Evolutionary conservation across 306 rosid species (phyloP).

Genomic region (Begonia peltatifolia): DNA sequence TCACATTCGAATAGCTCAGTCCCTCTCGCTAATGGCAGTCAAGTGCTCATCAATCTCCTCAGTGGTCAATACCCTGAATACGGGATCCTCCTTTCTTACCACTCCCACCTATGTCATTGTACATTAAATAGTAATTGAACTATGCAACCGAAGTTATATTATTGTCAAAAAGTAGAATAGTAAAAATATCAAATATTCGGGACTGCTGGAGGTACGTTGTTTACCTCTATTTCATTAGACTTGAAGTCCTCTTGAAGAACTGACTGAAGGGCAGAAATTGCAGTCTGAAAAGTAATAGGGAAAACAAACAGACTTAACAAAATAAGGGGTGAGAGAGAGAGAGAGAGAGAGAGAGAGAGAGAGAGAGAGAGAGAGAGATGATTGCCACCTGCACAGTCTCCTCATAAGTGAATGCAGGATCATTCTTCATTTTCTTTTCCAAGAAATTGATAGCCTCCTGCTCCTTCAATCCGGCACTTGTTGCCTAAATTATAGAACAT

Average conservation of each 20-base stretch:
- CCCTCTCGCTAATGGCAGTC: slow-evolving; percentile 98
- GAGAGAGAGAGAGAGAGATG: not conserved
- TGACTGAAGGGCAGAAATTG: slow-evolving; percentile 92
- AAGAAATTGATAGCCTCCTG: slow-evolving; percentile 98
- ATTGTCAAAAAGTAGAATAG: not conserved
- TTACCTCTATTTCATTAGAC: slow-evolving; percentile 95
- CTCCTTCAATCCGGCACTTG: slow-evolving; percentile 95
- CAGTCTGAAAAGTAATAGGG: slow-evolving; percentile 38
- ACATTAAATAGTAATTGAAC: too few species aligned
- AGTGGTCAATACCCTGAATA: slow-evolving; percentile 63
- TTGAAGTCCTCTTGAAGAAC: slow-evolving; percentile 98
- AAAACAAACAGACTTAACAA: not conserved
- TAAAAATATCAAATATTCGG: not conserved
- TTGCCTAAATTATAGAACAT: slow-evolving; percentile 37
- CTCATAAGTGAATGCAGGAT: slow-evolving; percentile 79
- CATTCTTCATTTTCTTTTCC: slow-evolving; percentile 99
- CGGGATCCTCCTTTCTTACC: slow-evolving; percentile 58
- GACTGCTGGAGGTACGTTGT: not conserved
- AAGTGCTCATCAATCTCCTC: slow-evolving; percentile 96
- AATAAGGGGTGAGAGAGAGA: not conserved
- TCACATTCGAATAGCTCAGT: slow-evolving; percentile 23
- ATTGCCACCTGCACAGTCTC: slow-evolving; percentile 90
- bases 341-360: not conserved
- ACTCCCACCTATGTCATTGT: slow-evolving; percentile 64
- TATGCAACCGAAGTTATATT: too few species aligned